These are phyloP conservation scores for Tolypocladium sp. DNA, from an alignment of 2,329 filamentous ascomycete genomes.

Conservation along the genomic window DNA sequence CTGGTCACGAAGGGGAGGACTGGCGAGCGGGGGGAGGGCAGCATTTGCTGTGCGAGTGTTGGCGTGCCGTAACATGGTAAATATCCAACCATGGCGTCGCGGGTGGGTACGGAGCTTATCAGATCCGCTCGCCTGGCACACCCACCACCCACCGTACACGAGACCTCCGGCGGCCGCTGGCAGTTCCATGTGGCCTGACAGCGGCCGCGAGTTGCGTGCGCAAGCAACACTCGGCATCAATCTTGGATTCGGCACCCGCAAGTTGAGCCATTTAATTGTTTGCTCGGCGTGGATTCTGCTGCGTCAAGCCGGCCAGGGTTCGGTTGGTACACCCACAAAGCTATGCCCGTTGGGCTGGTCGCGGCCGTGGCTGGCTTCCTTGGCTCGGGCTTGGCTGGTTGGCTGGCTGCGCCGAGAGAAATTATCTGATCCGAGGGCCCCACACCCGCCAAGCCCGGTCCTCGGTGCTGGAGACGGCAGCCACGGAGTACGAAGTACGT, in stretches of 20 bases:
- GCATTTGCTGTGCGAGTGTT: neutral
- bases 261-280: neutral
- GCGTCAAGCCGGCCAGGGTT: neutral
- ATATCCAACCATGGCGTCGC: neutral
- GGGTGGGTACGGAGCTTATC: conserved; percentile 1
- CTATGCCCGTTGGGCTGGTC: neutral
- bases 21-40: neutral
- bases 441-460: conserved; percentile 2
- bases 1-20: no score
- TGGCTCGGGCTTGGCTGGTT: neutral
- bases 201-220: neutral
- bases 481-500: no score
- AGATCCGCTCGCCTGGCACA: neutral
- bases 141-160: neutral
- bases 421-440: conserved; percentile 27
- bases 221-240: neutral
- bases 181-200: neutral
- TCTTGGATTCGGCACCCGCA: neutral
- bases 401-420: conserved; percentile 7
- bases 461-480: neutral
- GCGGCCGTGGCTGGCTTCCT: neutral
- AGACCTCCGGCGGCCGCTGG: neutral
- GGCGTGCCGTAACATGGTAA: neutral
- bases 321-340: neutral
- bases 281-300: neutral